Evolutionary conservation across 2,329 filamentous ascomycete genomes (phyloP).

Genomic region (Chaetomium strumarium): DNA sequence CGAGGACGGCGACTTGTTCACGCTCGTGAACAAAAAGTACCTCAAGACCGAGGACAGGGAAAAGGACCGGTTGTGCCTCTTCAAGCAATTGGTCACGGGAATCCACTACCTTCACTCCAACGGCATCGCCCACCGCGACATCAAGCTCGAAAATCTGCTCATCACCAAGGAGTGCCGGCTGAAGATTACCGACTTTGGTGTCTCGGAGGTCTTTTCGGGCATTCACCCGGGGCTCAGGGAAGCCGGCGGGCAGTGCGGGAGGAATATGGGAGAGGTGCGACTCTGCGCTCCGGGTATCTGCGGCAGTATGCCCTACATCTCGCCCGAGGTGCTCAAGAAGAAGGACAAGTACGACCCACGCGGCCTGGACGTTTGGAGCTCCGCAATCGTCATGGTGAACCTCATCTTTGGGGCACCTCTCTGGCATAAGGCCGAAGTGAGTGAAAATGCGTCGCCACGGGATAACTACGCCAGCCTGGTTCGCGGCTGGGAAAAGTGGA

Average conservation of each 20-base stretch:
- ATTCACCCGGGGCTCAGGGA: slow-evolving; percentile 72
- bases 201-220: slow-evolving; percentile 78
- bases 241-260: slow-evolving; percentile 66
- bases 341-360: slow-evolving; percentile 63
- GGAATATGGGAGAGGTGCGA: slow-evolving; percentile 64
- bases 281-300: slow-evolving; percentile 75
- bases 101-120: slow-evolving; percentile 75
- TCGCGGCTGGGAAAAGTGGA: slow-evolving; percentile 63
- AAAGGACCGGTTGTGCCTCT: slow-evolving; percentile 71
- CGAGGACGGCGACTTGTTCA: slow-evolving; percentile 72
- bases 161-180: slow-evolving; percentile 73
- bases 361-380: slow-evolving; percentile 79
- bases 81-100: slow-evolving; percentile 82
- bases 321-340: slow-evolving; percentile 74
- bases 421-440: slow-evolving; percentile 62
- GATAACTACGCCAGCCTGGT: slow-evolving; percentile 60
- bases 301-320: slow-evolving; percentile 80
- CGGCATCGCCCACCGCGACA: slow-evolving; percentile 84
- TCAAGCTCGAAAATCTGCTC: slow-evolving; percentile 84
- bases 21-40: slow-evolving; percentile 65
- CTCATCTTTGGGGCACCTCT: slow-evolving; percentile 66
- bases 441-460: slow-evolving; percentile 32
- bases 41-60: slow-evolving; percentile 59
- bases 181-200: slow-evolving; percentile 89
- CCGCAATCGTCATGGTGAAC: slow-evolving; percentile 75